These are phyloP conservation scores for Abrus pulchellus DNA, from an alignment of 306 rosid species.

Conservation along the genomic window DNA sequence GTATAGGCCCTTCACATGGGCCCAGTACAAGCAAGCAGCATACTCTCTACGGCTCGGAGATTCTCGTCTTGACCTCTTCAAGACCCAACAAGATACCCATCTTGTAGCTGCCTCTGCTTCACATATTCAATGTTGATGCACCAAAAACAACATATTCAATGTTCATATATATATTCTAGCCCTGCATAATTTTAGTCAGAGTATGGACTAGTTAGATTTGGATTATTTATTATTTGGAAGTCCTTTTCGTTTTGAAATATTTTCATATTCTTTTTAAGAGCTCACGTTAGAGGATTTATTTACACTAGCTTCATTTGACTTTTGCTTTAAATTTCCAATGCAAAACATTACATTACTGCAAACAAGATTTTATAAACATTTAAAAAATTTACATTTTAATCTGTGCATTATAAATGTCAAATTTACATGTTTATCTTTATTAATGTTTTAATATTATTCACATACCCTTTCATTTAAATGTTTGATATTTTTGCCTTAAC, in stretches of 20 bases:
- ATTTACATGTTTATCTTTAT: no score
- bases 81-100: conserved; percentile 42
- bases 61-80: conserved; percentile 87
- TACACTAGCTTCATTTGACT: not conserved
- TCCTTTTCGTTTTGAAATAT: not conserved
- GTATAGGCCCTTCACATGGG: conserved; percentile 92
- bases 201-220: no score
- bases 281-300: conserved; percentile 29
- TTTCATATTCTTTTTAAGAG: conserved; percentile 39
- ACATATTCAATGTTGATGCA: not conserved
- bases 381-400: no score
- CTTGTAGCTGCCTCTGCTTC: conserved; percentile 18
- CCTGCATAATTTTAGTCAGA: not conserved
- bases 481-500: no score
- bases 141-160: no score
- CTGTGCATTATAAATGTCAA: no score
- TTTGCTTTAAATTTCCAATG: not conserved
- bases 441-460: no score
- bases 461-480: no score
- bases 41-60: conserved; percentile 77
- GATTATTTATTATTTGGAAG: not conserved
- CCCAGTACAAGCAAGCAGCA: conserved; percentile 81
- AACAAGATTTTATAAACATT: not conserved
- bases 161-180: not conserved
- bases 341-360: not conserved